Evolutionary conservation across 345 rosid genomes (phyloP).

Genomic region (Eucalyptus pauciflora): DNA sequence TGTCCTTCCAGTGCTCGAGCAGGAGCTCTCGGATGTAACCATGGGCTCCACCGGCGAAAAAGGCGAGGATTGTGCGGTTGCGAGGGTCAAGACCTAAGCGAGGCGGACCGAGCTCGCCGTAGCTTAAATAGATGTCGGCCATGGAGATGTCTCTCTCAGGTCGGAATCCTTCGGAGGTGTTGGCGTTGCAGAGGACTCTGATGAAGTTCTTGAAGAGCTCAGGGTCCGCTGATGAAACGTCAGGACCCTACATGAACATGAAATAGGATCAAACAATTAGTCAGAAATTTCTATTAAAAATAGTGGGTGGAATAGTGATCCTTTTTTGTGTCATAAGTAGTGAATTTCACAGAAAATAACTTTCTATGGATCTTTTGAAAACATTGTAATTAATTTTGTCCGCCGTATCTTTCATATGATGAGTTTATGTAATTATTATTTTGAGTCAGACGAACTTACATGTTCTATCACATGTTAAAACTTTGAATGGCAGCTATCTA

Average conservation of each 20-base stretch:
- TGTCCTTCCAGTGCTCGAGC: constrained; percentile 56
- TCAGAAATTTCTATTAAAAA: not conserved
- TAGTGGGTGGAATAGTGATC: not conserved
- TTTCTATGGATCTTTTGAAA: no score
- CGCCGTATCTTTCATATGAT: not conserved
- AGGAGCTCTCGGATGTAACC: constrained; percentile 34
- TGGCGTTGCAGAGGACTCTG: constrained; percentile 76
- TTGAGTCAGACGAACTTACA: not conserved
- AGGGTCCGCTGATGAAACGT: constrained; percentile 31
- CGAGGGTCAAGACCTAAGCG: not conserved
- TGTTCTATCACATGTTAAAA: not conserved
- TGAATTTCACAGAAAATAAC: not conserved
- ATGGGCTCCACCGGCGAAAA: constrained; percentile 62
- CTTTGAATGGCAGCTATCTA: not conserved
- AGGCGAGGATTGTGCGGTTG: constrained; percentile 39
- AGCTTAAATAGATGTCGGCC: constrained; percentile 30
- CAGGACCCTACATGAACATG: constrained; percentile 35
- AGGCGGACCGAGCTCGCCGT: constrained; percentile 1
- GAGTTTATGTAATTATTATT: not conserved
- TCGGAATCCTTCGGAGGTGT: constrained; percentile 48
- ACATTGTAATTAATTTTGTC: no score
- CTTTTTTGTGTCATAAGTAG: not conserved
- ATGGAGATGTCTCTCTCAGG: constrained; percentile 51
- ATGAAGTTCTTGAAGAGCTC: constrained; percentile 38
- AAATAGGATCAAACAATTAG: not conserved